Base-by-base conservation (phyloP, 1,139 yeast genomes). In the Scheffersomyces lignicola region DNA sequence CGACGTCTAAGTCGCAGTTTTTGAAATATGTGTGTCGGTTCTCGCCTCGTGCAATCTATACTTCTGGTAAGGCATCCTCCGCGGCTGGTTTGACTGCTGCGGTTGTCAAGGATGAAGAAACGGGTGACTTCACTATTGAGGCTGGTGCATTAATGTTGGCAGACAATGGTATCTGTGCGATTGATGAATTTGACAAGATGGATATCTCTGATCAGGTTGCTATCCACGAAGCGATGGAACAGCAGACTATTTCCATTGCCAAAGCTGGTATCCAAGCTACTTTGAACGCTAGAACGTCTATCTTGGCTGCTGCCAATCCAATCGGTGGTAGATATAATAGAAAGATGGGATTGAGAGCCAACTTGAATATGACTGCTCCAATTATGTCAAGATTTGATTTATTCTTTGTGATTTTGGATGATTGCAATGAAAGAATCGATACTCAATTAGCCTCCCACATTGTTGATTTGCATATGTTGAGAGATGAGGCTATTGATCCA, bases 1-100 rank as follows among this genome's bases (percentile, higher is more conserved):
- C 97, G 2, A 92, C 98, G 7, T 89, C 98, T 18, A 92, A 92
- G 58, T 90, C 97, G 0, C 99, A 92, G 58, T 92, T 92, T 56
- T 70, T 92, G 54, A 92, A 94, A 61, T 94, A 94, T 58, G 96
- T 92, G 11, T 85, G 92, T 51, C 80, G 86, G 1, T 89, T 92
- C 58, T 78, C 95, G 24, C 97, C 98, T 18, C 76, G 99, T 52
- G 89, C 97, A 1, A 90, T 92, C 24, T 92, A 94, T 56, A 94
- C 99, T 1, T 90, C 97, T 0, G 99, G 99, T 61, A 92, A 92
- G 56, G 98, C 99, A 0, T 90, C 97, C 0, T 80, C 97, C 2
- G 99, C 99, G 3, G 99, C 99, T 10, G 98, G 98, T 70, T 74
- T 92, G 50, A 92, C 99, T 1, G 99, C 98, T 1, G 96, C 97